These are phyloP conservation scores for Chrysochromulina tobinii DNA, from an alignment of 78 protist genomes.

Conservation along the genomic window DNA sequence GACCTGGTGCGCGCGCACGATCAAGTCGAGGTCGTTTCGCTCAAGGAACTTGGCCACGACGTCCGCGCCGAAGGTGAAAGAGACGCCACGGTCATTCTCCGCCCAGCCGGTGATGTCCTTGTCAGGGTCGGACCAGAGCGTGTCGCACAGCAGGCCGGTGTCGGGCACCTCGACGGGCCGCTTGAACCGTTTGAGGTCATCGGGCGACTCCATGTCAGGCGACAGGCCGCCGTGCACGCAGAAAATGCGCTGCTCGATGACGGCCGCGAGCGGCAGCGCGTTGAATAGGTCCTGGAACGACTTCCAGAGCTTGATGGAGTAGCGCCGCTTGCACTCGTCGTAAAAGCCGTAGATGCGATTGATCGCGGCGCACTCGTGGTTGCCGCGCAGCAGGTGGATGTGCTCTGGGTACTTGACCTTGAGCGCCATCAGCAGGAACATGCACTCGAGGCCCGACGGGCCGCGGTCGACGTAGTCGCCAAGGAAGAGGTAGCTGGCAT, in stretches of 20 bases:
- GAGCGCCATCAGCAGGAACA: slow-evolving; percentile 40
- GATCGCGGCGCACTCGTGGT: slow-evolving; percentile 51
- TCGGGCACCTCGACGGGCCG: slow-evolving; percentile 99
- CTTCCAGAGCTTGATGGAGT: slow-evolving; percentile 24
- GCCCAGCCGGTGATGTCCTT: slow-evolving; percentile 40
- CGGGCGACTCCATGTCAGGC: slow-evolving; percentile 89
- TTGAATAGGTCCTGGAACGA: slow-evolving; percentile 25
- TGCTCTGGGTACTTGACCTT: slow-evolving; percentile 69
- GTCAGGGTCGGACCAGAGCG: slow-evolving; percentile 73
- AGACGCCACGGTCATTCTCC: slow-evolving; percentile 67
- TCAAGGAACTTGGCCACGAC: slow-evolving; percentile 73
- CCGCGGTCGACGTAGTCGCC: slow-evolving; percentile 85
- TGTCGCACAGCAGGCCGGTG: slow-evolving; percentile 22
- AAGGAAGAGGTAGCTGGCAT: slow-evolving; percentile 97
- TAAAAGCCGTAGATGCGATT: slow-evolving; percentile 62
- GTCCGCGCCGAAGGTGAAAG: slow-evolving; percentile 70
- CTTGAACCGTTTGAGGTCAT: slow-evolving; percentile 84
- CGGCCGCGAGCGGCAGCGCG: slow-evolving; percentile 91
- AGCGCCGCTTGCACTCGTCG: slow-evolving; percentile 47
- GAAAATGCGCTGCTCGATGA: slow-evolving; percentile 95
- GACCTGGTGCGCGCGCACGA: slow-evolving; percentile 96
- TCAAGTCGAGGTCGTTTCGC: slow-evolving; percentile 91
- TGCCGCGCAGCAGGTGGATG: slow-evolving; percentile 61
- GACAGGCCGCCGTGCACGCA: slow-evolving; percentile 96
- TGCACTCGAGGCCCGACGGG: slow-evolving; percentile 34